Percentiles rank a stretch among this genome's conserved stretches.
Evolutionary conservation across 371 early-diverging fungal species (phyloP).

Genomic region (Dinochytrium kinnereticum): DNA sequence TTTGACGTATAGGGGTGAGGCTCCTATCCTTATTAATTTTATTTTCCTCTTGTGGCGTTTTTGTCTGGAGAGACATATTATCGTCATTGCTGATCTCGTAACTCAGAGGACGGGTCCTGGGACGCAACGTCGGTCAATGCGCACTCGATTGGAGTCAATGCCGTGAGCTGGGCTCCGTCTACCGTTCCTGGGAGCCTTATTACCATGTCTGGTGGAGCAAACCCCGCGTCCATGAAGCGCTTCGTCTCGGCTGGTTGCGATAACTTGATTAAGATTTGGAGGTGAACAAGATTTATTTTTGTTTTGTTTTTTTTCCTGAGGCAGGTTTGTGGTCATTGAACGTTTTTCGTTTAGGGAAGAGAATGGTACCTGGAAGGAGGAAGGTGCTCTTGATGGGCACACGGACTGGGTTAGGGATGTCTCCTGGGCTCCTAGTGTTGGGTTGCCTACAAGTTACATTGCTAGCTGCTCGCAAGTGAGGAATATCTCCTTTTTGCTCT

Average conservation of each 20-base stretch:
- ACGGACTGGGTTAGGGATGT: slow-evolving; percentile 99
- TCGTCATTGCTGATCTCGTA: not conserved
- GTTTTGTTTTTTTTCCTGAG: slow-evolving; percentile 17
- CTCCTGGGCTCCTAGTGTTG: slow-evolving; percentile 95
- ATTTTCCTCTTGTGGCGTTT: not conserved
- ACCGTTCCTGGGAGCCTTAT: slow-evolving; percentile 83
- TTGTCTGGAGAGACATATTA: too few species aligned
- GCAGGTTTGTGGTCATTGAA: not conserved
- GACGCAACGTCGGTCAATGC: slow-evolving; percentile 73
- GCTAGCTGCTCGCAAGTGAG: slow-evolving; percentile 92
- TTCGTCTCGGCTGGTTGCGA: slow-evolving; percentile 96
- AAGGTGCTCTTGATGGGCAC: slow-evolving; percentile 86
- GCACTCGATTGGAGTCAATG: slow-evolving; percentile 91
- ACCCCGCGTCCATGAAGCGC: slow-evolving; percentile 57
- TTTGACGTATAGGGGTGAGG: slow-evolving; percentile 81
- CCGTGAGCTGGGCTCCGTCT: slow-evolving; percentile 95
- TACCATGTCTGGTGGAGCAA: slow-evolving; percentile 64
- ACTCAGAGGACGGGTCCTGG: slow-evolving; percentile 83
- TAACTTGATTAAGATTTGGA: slow-evolving; percentile 94
- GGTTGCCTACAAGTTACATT: slow-evolving; percentile 84
- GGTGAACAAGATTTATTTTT: slow-evolving; percentile 46
- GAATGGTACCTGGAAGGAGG: slow-evolving; percentile 64
- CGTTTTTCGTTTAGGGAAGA: slow-evolving; percentile 63
- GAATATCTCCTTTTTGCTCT: not conserved
- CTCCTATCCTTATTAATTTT: not conserved